A percentile compares a stretch with the other conserved stretches of the same genome.
phyloP scores from a whole-genome alignment of 768 basidiomycete genomes.

The Macrolepiota albuminosa region DNA sequence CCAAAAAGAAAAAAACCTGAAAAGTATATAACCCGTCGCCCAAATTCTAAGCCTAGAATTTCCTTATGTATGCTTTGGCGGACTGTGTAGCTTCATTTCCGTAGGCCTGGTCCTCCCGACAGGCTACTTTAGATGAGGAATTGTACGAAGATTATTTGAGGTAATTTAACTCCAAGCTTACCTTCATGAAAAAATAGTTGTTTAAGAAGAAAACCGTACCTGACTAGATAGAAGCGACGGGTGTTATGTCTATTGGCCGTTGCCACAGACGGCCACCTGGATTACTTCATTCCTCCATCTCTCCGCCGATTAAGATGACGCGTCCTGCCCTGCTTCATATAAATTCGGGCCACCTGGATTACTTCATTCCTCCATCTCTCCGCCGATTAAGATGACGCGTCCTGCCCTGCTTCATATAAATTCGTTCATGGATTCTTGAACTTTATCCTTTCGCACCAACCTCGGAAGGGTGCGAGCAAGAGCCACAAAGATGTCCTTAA shows the following conservation, averaged over 20 bases:
- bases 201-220: background rate
- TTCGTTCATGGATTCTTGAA: background rate
- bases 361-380: background rate
- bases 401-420: background rate
- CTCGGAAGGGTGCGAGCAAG: background rate
- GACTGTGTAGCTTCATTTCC: background rate
- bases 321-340: background rate
- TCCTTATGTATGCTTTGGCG: too few species aligned
- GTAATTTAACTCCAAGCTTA: background rate
- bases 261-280: background rate
- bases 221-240: background rate
- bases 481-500: background rate
- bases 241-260: background rate
- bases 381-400: background rate
- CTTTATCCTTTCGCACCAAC: background rate
- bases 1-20: background rate
- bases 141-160: background rate
- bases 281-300: background rate
- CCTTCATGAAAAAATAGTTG: background rate
- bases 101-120: background rate
- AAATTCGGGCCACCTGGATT: too few species aligned
- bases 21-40: background rate
- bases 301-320: background rate
- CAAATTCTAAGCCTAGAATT: too few species aligned
- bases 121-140: background rate